Base-by-base conservation (phyloP, 1,284 basidiomycete genomes). In the Filobasidium uniguttulatum region DNA sequence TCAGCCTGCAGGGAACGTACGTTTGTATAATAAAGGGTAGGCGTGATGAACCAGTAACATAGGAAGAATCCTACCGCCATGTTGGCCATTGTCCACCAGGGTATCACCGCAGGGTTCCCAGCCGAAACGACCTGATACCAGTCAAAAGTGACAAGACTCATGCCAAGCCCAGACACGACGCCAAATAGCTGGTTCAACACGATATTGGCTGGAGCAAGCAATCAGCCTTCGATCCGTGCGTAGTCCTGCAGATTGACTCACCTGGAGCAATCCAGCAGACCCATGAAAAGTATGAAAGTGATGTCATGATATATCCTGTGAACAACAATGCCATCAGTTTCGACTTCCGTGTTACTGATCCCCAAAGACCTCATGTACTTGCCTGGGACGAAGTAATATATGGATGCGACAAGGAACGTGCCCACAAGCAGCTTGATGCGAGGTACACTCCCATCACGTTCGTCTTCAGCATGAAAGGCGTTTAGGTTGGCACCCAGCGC, bases 71-170 rank as follows among this genome's bases (percentile, higher is more conserved):
- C 87, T 35, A 78, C 61, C 60, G 89, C 85, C 52, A 91, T 76
- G 67, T 98, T 93, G 41, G 83, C 82, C 65, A 89, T 79, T 1
- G 93, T 91, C 91, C 91, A 98, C 91, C 91, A 98, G 3, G 94
- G 93, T 19, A 82, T 78, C 75, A 90, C 84, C 51, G 98, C 73
- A 3, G 94, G 93, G 58, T 84, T 88, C 3, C 83, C 85, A 55
- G 90, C 82, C 80, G 82, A 96, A 30, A 78, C 72, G 57, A 98
- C 86, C 67, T 93, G 82, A 9, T 81, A 76, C 93, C 94, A 98
- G 70, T 99, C 93, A 65, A 97, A 93, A 0, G 89, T 93, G 52
- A 98, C 56, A 52, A 93, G 57, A 51, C 85, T 82, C 80, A 97
- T 81, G 6, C 93, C 93, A 30, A 96, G 67, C 0, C 93, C 91